phyloP scores from a whole-genome alignment of 495 filamentous ascomycete genomes.

The Daldinia decipiens region DNA sequence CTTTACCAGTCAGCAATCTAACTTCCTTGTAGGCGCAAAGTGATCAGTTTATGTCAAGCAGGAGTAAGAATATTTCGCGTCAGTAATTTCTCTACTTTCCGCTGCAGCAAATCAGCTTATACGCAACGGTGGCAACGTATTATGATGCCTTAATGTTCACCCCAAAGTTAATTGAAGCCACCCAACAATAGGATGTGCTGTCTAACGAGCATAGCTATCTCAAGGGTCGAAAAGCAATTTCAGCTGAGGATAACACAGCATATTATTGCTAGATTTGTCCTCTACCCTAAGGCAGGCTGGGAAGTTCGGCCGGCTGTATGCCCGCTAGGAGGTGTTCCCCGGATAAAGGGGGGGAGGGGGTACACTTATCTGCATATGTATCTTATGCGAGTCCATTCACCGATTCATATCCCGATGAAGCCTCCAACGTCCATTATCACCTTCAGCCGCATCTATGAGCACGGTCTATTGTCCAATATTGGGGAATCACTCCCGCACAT shows the following conservation, averaged over 20 bases:
- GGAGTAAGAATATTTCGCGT: too few relatives aligned
- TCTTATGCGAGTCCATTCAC: background rate
- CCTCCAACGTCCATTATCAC: background rate
- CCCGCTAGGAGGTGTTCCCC: background rate
- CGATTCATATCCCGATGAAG: conserved; percentile 5
- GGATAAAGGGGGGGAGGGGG: too few relatives aligned
- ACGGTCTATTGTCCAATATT: background rate
- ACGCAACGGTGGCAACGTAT: too few relatives aligned
- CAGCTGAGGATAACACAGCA: background rate
- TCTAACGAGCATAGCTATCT: background rate
- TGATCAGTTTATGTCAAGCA: too few relatives aligned
- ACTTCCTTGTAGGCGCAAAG: too few relatives aligned
- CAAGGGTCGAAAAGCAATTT: background rate
- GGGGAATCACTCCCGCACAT: background rate
- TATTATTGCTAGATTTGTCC: background rate
- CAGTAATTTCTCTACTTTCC: too few relatives aligned
- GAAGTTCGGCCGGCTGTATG: background rate
- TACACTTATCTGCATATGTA: background rate
- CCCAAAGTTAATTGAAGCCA: background rate
- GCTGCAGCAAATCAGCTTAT: too few relatives aligned
- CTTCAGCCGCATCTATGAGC: conserved; percentile 14
- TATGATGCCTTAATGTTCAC: too few relatives aligned
- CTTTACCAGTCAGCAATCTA: too few relatives aligned
- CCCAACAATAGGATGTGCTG: background rate
- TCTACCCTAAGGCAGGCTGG: background rate